Conservation (phyloP, 2,329 filamentous ascomycete genomes). For the Fusarium poae region DNA sequence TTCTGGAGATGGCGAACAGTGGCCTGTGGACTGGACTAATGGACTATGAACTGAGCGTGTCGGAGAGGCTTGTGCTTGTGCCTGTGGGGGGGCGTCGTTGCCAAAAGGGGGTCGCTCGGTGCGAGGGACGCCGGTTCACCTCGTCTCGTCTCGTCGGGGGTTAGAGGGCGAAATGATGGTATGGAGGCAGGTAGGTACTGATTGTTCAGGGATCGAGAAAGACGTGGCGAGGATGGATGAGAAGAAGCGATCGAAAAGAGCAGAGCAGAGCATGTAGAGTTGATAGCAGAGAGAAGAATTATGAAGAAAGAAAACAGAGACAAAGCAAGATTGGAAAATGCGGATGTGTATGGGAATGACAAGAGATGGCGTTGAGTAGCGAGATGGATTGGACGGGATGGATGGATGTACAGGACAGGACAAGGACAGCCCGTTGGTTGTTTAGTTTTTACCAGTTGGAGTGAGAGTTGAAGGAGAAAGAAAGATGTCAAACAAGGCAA, state of each 20-base stretch:
- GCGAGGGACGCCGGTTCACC: slow-evolving; percentile 49
- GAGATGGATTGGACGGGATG: slow-evolving; percentile 27
- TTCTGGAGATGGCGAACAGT: slow-evolving; percentile 41
- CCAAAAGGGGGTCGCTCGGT: slow-evolving; percentile 52
- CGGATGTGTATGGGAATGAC: slow-evolving; percentile 43
- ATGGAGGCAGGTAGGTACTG: not conserved
- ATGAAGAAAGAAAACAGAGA: slow-evolving; percentile 42
- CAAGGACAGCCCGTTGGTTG: slow-evolving; percentile 28
- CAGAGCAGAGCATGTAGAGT: slow-evolving; percentile 11
- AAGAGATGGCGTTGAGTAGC: slow-evolving; percentile 34
- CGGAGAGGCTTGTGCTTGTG: slow-evolving; percentile 47
- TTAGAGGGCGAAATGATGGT: slow-evolving; percentile 31
- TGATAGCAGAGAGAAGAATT: slow-evolving; percentile 36
- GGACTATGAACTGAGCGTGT: slow-evolving; percentile 30
- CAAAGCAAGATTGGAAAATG: slow-evolving; percentile 39
- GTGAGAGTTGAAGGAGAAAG: slow-evolving; percentile 32
- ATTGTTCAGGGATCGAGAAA: slow-evolving; percentile 4
- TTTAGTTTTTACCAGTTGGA: slow-evolving; percentile 30
- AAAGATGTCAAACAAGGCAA: slow-evolving; percentile 31
- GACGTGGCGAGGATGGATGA: not conserved
- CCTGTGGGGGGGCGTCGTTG: slow-evolving; percentile 41
- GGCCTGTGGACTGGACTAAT: slow-evolving; percentile 35
- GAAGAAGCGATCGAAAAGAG: not conserved
- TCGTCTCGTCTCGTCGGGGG: slow-evolving; percentile 39
- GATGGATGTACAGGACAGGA: slow-evolving; percentile 11